Evolutionary conservation across 805 yeast species (phyloP), one percentile per base, ranked within the genome.

Genomic region (Wickerhamiella dianesei): DNA sequence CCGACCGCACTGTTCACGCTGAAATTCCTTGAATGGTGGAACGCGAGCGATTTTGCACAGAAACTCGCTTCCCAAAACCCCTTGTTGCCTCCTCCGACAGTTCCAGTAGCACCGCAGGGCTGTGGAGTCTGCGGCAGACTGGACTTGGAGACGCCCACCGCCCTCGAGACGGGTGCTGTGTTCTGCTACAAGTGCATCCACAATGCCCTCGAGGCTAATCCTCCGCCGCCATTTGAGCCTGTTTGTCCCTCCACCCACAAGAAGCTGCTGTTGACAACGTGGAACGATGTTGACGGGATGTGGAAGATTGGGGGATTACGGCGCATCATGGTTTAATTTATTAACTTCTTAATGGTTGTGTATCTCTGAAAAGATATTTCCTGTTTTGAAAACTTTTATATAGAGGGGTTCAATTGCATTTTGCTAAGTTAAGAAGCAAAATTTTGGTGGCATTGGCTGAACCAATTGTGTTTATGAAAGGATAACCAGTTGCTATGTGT

Each of bases 1-100:
- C 96, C 96, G 0, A 71, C 81, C 0, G 84, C 94, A 2, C 80
- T 88, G 44, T 87, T 89, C 59, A 58, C 79, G 20, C 69, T 88
- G 50, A 85, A 86, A 64, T 84, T 88, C 55, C 69, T 86, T 35
- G 96, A 88, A 62, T 88, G 96, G 96, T 88, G 95, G 94, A 77
- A 78, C 50, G 74, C 82, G 21, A 77, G 87, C 14, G 85, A 82
- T 50, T 74, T 85, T 58, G 77, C 84, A 2, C 63, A 53, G 21
- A 47, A 52, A 20, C 35, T 54, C 21, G 44, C 52, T 21, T 14
- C 48, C 8, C 35, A 46, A 0, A 53, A 53, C 5, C 54, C 56
- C 6, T 44, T 47, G 16, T 44, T 50, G 19, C 48, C 46, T 3
- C 53, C 54, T 3, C 55, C 58, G 1, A 21, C 25, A 2, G 42